Conservation (phyloP, 495 filamentous ascomycete genomes). For the Podospora anserina region DNA sequence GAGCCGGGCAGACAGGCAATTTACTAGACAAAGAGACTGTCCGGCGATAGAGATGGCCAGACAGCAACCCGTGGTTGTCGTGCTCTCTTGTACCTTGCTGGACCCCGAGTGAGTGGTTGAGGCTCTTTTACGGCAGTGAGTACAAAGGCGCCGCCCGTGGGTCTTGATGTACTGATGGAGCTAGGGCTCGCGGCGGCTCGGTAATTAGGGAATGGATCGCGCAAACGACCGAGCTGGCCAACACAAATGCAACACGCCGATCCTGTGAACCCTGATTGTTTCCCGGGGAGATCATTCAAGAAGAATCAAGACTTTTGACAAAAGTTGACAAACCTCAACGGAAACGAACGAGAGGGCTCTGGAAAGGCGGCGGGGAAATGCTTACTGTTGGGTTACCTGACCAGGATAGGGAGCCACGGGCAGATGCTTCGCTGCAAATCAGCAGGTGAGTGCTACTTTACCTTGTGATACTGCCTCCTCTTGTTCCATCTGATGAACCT, state of each 20-base stretch:
- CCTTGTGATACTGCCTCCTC: not conserved
- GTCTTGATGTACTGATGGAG: not conserved
- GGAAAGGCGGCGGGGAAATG: not conserved
- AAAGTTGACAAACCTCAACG: not conserved
- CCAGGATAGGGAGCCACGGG: not conserved
- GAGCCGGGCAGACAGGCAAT: not conserved
- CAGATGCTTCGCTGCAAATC: not conserved
- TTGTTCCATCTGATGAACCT: not conserved
- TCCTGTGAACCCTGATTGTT: constrained; percentile 6
- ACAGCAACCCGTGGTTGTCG: not conserved
- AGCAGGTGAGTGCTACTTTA: not conserved
- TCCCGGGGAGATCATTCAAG: not conserved
- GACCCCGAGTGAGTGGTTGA: not conserved
- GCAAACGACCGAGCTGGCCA: not conserved
- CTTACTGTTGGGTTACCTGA: not conserved
- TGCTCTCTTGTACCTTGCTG: not conserved
- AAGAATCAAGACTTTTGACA: not conserved
- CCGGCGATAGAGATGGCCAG: not conserved
- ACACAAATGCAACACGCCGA: constrained; percentile 2
- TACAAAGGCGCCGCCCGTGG: not conserved
- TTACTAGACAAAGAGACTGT: not conserved
- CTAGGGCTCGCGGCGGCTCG: not conserved
- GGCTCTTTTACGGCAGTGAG: not conserved
- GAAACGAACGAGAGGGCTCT: not conserved
- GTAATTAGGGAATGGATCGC: not conserved